These are phyloP conservation scores for Colletotrichum orchidophilum DNA, from an alignment of 2,329 filamentous ascomycete species.

Conservation along the genomic window DNA sequence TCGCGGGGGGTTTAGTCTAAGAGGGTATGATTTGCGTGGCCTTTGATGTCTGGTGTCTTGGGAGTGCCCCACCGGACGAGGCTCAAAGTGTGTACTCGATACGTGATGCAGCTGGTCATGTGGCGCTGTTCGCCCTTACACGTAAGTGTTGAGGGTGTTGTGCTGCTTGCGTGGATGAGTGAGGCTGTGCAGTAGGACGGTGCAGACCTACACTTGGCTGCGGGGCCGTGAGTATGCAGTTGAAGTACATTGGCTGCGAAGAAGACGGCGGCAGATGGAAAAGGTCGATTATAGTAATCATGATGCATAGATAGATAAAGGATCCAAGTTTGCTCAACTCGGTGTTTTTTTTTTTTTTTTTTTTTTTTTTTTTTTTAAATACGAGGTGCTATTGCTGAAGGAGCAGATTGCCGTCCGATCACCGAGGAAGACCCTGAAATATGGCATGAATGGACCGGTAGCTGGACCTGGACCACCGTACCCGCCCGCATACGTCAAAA, in stretches of 20 bases:
- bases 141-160: constrained; percentile 19
- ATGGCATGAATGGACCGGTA: constrained; percentile 18
- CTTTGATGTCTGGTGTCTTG: constrained; percentile 14
- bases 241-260: neutral
- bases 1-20: neutral
- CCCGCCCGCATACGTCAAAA: constrained; percentile 10
- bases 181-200: constrained; percentile 30
- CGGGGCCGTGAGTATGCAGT: neutral
- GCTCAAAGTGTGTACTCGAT: neutral
- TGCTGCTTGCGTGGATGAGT: constrained; percentile 34
- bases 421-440: constrained; percentile 24
- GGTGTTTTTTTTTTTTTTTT: neutral
- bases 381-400: neutral
- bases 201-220: constrained; percentile 10
- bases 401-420: neutral
- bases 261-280: neutral
- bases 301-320: neutral
- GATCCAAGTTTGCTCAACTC: neutral
- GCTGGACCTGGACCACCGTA: neutral
- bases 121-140: constrained; percentile 12
- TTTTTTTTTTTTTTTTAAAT: neutral
- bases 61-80: neutral
- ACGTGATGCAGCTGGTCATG: constrained; percentile 6
- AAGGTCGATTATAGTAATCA: neutral
- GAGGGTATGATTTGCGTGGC: constrained; percentile 19